Conservation (phyloP, 1,284 basidiomycete species). For the Cerioporus squamosus region DNA sequence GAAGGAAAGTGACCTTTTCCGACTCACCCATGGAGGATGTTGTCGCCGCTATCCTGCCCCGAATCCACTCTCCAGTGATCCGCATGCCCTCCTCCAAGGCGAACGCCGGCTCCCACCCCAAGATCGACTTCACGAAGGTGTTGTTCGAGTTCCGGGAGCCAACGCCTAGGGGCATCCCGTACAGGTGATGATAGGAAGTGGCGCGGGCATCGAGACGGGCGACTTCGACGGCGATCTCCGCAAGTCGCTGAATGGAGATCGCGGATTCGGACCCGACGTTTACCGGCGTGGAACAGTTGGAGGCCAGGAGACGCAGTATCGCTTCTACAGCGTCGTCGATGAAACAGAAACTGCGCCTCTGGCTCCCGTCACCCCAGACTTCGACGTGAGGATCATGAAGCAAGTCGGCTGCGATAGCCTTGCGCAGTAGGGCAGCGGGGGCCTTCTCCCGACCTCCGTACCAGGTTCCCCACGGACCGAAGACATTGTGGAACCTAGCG, state of each 20-base stretch:
- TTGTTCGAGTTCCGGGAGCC: constrained; percentile 59
- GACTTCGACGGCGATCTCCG: constrained; percentile 41
- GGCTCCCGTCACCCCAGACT: constrained; percentile 60
- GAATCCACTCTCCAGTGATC: constrained; percentile 52
- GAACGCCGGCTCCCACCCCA: constrained; percentile 48
- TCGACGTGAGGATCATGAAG: constrained; percentile 34
- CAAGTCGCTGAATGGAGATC: constrained; percentile 49
- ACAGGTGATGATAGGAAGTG: constrained; percentile 37
- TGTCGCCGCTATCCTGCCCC: constrained; percentile 37
- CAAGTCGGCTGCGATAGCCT: constrained; percentile 45
- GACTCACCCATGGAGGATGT: constrained; percentile 12
- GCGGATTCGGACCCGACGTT: constrained; percentile 58
- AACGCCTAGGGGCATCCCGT: constrained; percentile 49
- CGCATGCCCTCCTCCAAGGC: constrained; percentile 51
- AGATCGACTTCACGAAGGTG: constrained; percentile 32
- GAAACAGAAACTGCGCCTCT: constrained; percentile 59
- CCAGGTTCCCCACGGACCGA: constrained; percentile 58
- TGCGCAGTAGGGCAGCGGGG: constrained; percentile 60
- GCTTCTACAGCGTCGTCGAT: constrained; percentile 58
- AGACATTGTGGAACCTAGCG: constrained; percentile 64
- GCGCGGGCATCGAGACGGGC: constrained; percentile 36
- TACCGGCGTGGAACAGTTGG: constrained; percentile 40
- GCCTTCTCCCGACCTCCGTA: constrained; percentile 59
- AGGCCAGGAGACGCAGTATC: constrained; percentile 46
- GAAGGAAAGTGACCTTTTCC: constrained; percentile 4